Evolutionary conservation across 169 alveolate genomes (phyloP), one percentile per base, ranked within the genome.

Genomic region (Cryptosporidium andersoni): DNA sequence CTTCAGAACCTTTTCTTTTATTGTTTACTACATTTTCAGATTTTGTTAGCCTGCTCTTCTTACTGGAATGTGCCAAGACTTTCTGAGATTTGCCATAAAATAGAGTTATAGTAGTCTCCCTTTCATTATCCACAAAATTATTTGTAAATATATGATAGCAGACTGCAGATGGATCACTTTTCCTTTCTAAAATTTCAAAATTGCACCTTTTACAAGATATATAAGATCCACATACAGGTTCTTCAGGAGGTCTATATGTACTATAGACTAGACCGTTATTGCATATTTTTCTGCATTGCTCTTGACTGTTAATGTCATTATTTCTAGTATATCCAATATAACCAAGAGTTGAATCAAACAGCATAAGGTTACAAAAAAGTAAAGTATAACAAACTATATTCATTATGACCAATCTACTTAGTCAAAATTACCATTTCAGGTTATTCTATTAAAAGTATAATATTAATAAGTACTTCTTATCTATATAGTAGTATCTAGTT

Each of bases 151-250:
- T 51, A 14, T 58, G 25, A 11, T 55, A 55, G 48, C 85, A 74
- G 6, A 74, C 85, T 58, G 85, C 11, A 5, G 85, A 74, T 6
- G 68, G 85, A 45, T 74, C 68, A 8, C 11, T 56, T 4, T 55
- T 56, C 62, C 42, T 74, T 9, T n/a, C 43, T 7, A 56, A 1
- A 8, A 63, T 0, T n/a, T 25, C n/a, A 47, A 45, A 74, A 43
- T 74, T 39, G 36, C 85, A 74, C 42, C 55, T 74, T 1, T 53
- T 74, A 74, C 85, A 74, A 2, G 85, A 58, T 34, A 74, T 58
- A 55, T 4, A 74, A 1, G 85, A 74, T n/a, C 85, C 56, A 74
- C 85, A 74, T 14, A 43, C 67, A 11, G 85, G 74, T 6, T 56
- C 85, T 9, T 40, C 51, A 0, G 85, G 85, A 45, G 85, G 85